Conservation (phyloP, 768 basidiomycete species). For the Holtermannia corniformis region DNA sequence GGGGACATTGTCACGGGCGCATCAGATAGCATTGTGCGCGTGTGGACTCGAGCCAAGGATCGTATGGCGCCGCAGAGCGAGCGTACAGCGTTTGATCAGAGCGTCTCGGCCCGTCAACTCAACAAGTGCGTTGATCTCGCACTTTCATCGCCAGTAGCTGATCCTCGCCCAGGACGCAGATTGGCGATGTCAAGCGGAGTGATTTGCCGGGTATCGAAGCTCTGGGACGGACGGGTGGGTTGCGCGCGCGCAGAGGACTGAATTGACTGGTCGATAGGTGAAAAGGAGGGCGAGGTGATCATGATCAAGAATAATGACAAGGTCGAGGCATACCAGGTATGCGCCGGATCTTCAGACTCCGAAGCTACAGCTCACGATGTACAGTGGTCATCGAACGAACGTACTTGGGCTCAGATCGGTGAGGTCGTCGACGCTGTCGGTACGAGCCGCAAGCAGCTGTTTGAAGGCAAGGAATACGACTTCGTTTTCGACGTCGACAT, state of each 20-base stretch:
- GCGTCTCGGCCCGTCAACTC: constrained; percentile 65
- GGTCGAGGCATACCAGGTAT: constrained; percentile 85
- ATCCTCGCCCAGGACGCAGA: constrained; percentile 50
- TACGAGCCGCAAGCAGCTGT: constrained; percentile 78
- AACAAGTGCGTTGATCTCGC: constrained; percentile 47
- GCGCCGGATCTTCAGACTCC: constrained; percentile 6
- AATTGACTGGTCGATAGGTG: constrained; percentile 48
- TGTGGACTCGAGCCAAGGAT: constrained; percentile 62
- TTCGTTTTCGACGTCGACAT: constrained; percentile 99
- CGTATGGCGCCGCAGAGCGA: constrained; percentile 62
- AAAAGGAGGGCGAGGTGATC: constrained; percentile 83
- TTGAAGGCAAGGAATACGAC: constrained; percentile 89
- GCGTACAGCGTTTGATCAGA: constrained; percentile 46
- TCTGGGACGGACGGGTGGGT: constrained; percentile 58
- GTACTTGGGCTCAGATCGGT: constrained; percentile 84
- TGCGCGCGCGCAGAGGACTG: not conserved
- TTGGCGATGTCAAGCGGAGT: constrained; percentile 86
- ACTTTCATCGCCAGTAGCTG: not conserved
- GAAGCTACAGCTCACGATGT: constrained; percentile 2
- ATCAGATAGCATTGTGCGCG: constrained; percentile 76
- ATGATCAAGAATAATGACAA: constrained; percentile 72
- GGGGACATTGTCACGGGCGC: constrained; percentile 86
- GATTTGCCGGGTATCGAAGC: constrained; percentile 84
- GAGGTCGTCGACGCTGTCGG: constrained; percentile 94
- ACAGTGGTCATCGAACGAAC: constrained; percentile 68